Evolutionary conservation across 768 basidiomycete species (phyloP).

Genomic region (Auriscalpium vulgare): DNA sequence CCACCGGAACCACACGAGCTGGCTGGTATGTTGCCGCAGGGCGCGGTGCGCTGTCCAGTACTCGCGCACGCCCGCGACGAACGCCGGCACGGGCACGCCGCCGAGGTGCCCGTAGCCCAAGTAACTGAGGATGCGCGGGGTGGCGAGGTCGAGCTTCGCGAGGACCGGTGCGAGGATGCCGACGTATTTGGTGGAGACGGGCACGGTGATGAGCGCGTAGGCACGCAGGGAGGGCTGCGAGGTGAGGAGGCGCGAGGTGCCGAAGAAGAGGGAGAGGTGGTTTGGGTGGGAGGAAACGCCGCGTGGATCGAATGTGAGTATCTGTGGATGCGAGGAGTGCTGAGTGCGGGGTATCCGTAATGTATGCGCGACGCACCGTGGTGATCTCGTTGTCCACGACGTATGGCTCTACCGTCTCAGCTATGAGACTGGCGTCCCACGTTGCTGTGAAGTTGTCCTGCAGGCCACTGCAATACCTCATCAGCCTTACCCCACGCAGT

Average conservation of each 20-base stretch:
- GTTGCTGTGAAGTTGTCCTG: constrained; percentile 62
- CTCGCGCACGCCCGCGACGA: constrained; percentile 48
- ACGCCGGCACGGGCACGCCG: constrained; percentile 28
- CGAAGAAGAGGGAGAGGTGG: constrained; percentile 62
- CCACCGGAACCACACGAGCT: constrained; percentile 88
- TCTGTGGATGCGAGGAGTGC: constrained; percentile 32
- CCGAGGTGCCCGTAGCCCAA: constrained; percentile 1
- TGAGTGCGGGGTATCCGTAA: constrained; percentile 14
- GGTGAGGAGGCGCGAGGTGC: constrained; percentile 37
- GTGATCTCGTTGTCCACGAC: constrained; percentile 51
- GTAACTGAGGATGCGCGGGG: constrained; percentile 5
- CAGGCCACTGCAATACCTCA: constrained; percentile 40
- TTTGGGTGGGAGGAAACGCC: constrained; percentile 88
- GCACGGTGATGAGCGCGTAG: constrained; percentile 38
- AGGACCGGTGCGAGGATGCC: constrained; percentile 44
- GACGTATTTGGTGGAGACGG: constrained; percentile 52
- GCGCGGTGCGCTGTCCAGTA: constrained; percentile 56
- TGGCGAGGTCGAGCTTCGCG: constrained; percentile 37
- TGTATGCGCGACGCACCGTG: constrained; percentile 32
- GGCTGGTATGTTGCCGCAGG: constrained; percentile 65
- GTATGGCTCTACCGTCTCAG: constrained; percentile 50
- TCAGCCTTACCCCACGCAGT: constrained; percentile 6
- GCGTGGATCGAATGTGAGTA: constrained; percentile 73
- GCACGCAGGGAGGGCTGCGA: constrained; percentile 18
- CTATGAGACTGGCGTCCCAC: constrained; percentile 60